Evolutionary conservation across 1,284 basidiomycete genomes (phyloP).

Genomic region (Ganoderma sinense): DNA sequence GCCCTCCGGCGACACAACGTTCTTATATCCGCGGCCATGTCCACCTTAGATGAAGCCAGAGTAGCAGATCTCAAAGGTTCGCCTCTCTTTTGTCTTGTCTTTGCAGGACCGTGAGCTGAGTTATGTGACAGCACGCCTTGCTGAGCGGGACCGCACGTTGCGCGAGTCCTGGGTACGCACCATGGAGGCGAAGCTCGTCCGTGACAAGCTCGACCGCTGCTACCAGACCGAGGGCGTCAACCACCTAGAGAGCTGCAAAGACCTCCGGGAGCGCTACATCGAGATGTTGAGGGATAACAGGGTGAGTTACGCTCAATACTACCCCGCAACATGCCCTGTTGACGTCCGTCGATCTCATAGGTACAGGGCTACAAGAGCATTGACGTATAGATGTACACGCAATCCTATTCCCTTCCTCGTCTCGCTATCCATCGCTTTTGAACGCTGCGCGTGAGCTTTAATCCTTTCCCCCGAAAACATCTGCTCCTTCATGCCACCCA

Average conservation of each 20-base stretch:
- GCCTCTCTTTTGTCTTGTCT: slow-evolving; percentile 7
- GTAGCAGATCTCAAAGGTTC: slow-evolving; percentile 59
- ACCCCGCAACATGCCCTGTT: not conserved
- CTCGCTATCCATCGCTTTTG: not conserved
- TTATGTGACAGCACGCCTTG: slow-evolving; percentile 56
- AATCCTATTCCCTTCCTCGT: not conserved
- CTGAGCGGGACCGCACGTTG: slow-evolving; percentile 80
- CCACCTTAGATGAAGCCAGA: slow-evolving; percentile 50
- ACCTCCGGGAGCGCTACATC: slow-evolving; percentile 87
- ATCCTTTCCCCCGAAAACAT: not conserved
- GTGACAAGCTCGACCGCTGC: slow-evolving; percentile 92
- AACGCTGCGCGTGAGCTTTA: not conserved
- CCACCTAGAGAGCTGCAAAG: slow-evolving; percentile 89
- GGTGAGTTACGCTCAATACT: slow-evolving; percentile 58
- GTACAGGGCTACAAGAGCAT: slow-evolving; percentile 49
- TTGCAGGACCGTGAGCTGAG: not conserved
- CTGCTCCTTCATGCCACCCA: not conserved
- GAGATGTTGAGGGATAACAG: slow-evolving; percentile 85
- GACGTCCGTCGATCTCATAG: slow-evolving; percentile 25
- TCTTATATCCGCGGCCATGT: slow-evolving; percentile 32
- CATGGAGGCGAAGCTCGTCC: slow-evolving; percentile 93
- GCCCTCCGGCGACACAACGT: slow-evolving; percentile 14
- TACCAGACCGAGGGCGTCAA: slow-evolving; percentile 93
- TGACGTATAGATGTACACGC: slow-evolving; percentile 39
- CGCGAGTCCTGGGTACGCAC: slow-evolving; percentile 94